Percentiles rank a stretch among this genome's conserved stretches.
phyloP scores from a whole-genome alignment of 306 rosid species.

The Citrullus amarus region DNA sequence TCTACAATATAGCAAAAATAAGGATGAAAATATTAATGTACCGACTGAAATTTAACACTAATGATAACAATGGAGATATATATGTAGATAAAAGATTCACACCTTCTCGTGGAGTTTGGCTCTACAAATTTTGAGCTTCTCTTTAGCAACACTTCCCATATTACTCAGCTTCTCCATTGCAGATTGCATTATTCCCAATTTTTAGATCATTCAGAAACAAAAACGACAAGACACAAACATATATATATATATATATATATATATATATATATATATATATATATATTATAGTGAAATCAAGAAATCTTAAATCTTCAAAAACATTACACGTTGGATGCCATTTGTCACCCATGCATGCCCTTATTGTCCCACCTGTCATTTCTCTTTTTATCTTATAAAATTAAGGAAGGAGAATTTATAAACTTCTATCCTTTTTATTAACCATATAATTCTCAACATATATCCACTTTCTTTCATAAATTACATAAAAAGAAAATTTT shows the following conservation, averaged over 20 bases:
- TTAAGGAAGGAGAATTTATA: too few species aligned
- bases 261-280: background rate
- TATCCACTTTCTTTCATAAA: too few species aligned
- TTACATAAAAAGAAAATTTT: too few species aligned
- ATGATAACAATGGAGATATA: too few species aligned
- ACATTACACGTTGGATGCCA: background rate
- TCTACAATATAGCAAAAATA: too few species aligned
- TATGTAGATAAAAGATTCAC: too few species aligned
- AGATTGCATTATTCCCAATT: conserved; percentile 28
- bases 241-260: background rate
- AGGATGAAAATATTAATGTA: too few species aligned
- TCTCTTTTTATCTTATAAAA: too few species aligned
- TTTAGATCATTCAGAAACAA: background rate
- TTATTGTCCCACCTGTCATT: background rate
- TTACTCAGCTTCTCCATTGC: conserved; percentile 48
- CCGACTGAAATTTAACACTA: too few species aligned
- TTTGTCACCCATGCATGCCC: background rate
- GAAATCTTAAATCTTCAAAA: background rate
- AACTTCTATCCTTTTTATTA: too few species aligned
- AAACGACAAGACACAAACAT: background rate
- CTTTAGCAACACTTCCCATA: conserved; percentile 45
- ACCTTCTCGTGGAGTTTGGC: conserved; percentile 59
- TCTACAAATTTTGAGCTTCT: conserved; percentile 25
- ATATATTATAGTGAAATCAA: background rate
- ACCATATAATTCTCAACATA: too few species aligned